phyloP scores from a whole-genome alignment of 2,329 filamentous ascomycete genomes.

The Claviceps cyperi region DNA sequence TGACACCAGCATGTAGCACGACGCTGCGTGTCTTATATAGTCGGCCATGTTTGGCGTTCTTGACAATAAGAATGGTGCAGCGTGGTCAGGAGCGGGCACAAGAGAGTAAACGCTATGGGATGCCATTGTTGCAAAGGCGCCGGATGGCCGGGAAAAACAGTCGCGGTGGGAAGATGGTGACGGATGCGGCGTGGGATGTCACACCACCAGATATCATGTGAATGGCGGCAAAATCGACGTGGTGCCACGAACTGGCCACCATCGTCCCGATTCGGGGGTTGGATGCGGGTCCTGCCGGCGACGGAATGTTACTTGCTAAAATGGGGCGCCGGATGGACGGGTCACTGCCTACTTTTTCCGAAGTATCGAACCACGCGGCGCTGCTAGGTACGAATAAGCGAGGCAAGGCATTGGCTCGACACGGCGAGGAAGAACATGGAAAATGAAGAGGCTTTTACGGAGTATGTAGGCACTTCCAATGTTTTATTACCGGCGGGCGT shows the following conservation, averaged over 20 bases:
- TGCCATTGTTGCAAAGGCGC: not conserved
- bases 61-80: not conserved
- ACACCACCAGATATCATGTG: conserved; percentile 1
- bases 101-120: not conserved
- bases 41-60: not conserved
- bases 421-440: not conserved
- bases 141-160: not conserved
- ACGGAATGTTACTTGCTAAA: not conserved
- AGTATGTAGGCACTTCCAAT: no score
- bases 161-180: conserved; percentile 4
- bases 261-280: not conserved
- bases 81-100: not conserved
- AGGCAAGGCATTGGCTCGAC: no score
- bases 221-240: not conserved
- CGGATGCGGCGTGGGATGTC: not conserved
- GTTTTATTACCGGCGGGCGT: not conserved
- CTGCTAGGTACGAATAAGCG: no score
- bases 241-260: not conserved
- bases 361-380: not conserved
- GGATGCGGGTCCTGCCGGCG: conserved; percentile 1
- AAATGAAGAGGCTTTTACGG: not conserved
- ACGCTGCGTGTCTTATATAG: not conserved
- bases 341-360: conserved; percentile 1
- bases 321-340: not conserved
- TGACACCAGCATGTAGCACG: not conserved